These are phyloP conservation scores for Barnettozyma sp. DNA, from an alignment of 805 yeast genomes.

Conservation along the genomic window DNA sequence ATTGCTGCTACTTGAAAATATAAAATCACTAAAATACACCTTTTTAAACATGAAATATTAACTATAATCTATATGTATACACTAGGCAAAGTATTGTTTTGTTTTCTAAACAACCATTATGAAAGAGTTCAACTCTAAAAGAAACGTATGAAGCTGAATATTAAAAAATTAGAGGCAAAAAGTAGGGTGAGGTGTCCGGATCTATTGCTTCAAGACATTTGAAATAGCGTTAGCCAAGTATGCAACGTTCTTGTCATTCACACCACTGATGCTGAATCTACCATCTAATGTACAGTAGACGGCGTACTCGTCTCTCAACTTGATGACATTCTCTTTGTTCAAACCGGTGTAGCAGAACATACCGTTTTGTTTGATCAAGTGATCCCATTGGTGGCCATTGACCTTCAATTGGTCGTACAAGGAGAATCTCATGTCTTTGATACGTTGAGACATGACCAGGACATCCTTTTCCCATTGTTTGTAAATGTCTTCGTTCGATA, in stretches of 20 bases:
- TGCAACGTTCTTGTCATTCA: slow-evolving; percentile 73
- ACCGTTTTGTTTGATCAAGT: slow-evolving; percentile 83
- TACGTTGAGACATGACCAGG: slow-evolving; percentile 68
- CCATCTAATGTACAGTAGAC: slow-evolving; percentile 89
- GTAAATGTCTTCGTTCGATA: slow-evolving; percentile 52
- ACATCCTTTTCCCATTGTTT: slow-evolving; percentile 79
- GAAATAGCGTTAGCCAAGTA: slow-evolving; percentile 59
- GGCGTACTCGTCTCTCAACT: slow-evolving; percentile 62
- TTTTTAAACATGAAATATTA: no score
- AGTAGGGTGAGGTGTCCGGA: no score
- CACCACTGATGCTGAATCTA: slow-evolving; percentile 85
- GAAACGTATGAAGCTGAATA: slow-evolving; percentile 1
- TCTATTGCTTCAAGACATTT: slow-evolving; percentile 33
- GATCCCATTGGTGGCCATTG: slow-evolving; percentile 71
- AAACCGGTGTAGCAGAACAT: slow-evolving; percentile 95
- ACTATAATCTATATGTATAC: no score
- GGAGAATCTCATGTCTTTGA: slow-evolving; percentile 60
- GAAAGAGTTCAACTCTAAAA: slow-evolving; percentile 1
- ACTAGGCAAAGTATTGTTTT: no score
- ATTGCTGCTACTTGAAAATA: no score
- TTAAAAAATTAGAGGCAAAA: no score
- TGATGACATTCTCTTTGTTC: slow-evolving; percentile 57
- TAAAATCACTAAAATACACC: no score
- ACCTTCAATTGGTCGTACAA: slow-evolving; percentile 55
- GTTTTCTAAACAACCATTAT: not conserved